Conservation (phyloP, 306 rosid genomes). For the Albizia julibrissin region DNA sequence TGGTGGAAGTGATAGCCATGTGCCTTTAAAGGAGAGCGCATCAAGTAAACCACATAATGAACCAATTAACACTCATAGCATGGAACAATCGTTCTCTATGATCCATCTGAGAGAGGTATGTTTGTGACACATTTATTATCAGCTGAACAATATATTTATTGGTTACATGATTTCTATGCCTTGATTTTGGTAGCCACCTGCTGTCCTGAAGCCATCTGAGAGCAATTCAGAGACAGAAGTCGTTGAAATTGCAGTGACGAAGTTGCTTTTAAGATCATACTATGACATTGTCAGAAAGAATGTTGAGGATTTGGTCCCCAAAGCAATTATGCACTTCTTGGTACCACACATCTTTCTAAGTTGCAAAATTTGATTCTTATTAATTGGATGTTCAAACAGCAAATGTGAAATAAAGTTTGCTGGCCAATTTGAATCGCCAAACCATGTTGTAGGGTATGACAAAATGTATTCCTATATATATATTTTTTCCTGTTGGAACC, state of each 20-base stretch:
- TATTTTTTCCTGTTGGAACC: background rate
- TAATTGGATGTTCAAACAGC: background rate
- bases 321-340: conserved; percentile 98
- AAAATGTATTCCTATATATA: background rate
- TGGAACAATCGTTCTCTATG: conserved; percentile 74
- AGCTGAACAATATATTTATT: conserved; percentile 22
- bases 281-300: conserved; percentile 94
- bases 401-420: conserved; percentile 16
- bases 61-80: conserved; percentile 44
- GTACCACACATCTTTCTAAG: conserved; percentile 49
- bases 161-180: conserved; percentile 26
- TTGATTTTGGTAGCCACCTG: conserved; percentile 72
- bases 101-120: conserved; percentile 90
- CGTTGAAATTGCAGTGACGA: conserved; percentile 77
- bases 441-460: background rate
- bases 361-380: background rate
- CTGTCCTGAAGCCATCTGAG: conserved; percentile 90
- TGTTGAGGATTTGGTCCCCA: conserved; percentile 83
- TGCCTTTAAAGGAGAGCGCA: conserved; percentile 56
- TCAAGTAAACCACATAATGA: conserved; percentile 56
- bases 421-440: conserved; percentile 1
- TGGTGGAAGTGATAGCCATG: conserved; percentile 75
- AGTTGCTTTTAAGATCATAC: conserved; percentile 84
- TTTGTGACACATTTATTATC: conserved; percentile 11
- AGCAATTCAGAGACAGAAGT: conserved; percentile 77